Evolutionary conservation across 805 yeast species (phyloP), one percentile per base, ranked within the genome.

Genomic region (Starmerella tilneyi): DNA sequence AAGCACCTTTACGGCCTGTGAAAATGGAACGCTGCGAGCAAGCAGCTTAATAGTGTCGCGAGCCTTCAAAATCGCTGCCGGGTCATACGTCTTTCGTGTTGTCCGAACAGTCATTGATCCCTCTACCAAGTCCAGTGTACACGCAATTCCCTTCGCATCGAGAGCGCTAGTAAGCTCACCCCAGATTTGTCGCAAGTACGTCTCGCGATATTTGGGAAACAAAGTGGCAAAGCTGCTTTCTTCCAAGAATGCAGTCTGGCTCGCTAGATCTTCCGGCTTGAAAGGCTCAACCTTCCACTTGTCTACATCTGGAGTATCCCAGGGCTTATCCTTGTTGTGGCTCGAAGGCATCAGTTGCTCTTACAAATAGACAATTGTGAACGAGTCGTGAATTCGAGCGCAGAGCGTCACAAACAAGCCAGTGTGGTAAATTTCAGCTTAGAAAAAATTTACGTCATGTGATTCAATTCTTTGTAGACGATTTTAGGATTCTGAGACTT

Each of bases 21-120:
- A 96, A 55, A 83, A 83, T 22, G 98, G 97, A 31, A 92, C 98
- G 2, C 96, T 84, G 65, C 98, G 78, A 0, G 97, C 95, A 55
- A 92, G 70, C 44, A 92, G 73, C 65, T 89, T 92, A 59, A 92
- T 85, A 62, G 92, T 71, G 65, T 92, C 98, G 62, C 98, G 76
- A 16, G 97, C 96, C 59, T 86, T 89, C 57, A 92, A 72, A 55
- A 92, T 84, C 43, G 83, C 78, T 6, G 94, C 94, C 0, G 98
- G 98, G 62, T 92, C 98, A 63, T 65, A 92, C 0, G 98, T 88
- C 63, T 89, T 92, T 63, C 94, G 75, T 3, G 97, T 89, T 13
- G 98, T 92, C 56, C 80, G 84, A 15, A 92, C 98, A 0, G 94
- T 80, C 97, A 92, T 92, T 3, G 96, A 80, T 36, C 98, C 98